Evolutionary conservation across 257 asterid genomes (phyloP), one percentile per base, ranked within the genome.

Genomic region (Leonotis leonurus): DNA sequence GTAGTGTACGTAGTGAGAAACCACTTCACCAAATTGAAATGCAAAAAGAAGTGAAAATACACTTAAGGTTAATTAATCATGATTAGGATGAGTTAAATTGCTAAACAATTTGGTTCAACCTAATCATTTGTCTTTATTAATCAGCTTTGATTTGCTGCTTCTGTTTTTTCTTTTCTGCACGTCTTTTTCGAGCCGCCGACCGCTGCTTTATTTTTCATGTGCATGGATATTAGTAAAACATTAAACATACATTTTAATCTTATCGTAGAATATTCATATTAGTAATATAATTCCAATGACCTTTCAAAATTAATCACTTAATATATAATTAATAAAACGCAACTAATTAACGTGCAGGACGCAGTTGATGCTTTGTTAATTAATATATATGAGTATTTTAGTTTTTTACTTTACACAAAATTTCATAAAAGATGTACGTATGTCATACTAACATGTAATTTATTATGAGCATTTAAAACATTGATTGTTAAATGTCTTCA

Each of bases 181-280:
- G 60, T 54, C 60, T 8, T 16, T 54, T 30, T 29, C 60, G 12
- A 30, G 60, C 60, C 26, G 60, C 60, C 60, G 43, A 16, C 60
- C 6, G 43, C 60, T 11, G 2, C 20, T 29, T 14, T 30, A 18
- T 32, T 30, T 29, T 49, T 24, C 56, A 49, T 49, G 18, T 49
- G 32, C 16, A 11, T 49, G n/a, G n/a, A 22, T 20, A 4, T 1
- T 29, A 3, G 6, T 29, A n/a, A n/a, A n/a, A n/a, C n/a, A n/a
- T n/a, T n/a, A n/a, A n/a, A n/a, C n/a, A n/a, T n/a, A n/a, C n/a
- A n/a, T n/a, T n/a, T n/a, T n/a, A n/a, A n/a, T n/a, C n/a, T n/a
- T n/a, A n/a, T n/a, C n/a, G n/a, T n/a, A n/a, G n/a, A n/a, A n/a
- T n/a, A n/a, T n/a, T n/a, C n/a, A n/a, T n/a, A n/a, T n/a, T n/a